Base-by-base conservation (phyloP, 345 rosid genomes). In the Pugionium cornutum region DNA sequence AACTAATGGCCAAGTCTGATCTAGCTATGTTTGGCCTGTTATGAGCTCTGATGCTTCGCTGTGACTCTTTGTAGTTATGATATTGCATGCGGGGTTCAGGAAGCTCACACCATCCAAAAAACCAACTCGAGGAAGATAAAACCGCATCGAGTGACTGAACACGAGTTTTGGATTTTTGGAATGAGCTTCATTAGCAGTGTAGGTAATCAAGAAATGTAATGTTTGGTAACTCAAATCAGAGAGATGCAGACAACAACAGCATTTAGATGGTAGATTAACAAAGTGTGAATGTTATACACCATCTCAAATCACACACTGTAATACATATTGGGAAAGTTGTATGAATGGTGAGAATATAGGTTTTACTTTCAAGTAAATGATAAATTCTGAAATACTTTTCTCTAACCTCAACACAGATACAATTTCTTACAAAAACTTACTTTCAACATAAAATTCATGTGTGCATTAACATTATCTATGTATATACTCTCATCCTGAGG, bases 61-160 rank as follows among this genome's bases (percentile, higher is more conserved):
- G 0, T 48, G 47, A 32, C 28, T 25, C 6, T 35, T 41, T 73
- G 70, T 70, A 94, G 96, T 80, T 43, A 80, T 83, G 86, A 66
- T 94, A 60, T 68, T 83, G 79, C 99, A 94, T 67, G 91, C 95
- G 26, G 83, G 92, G 30, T 84, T 85, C 52, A 83, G 95, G 62
- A 90, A 88, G 79, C 84, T 90, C 66, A 76, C 91, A 27, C 82
- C 86, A 4, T 52, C 73, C 33, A 83, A 78, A 81, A 89, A 80
- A 68, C 83, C 81, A 53, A 53, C 79, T 61, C 79, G 73, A 48
- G 62, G 76, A 26, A 77, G 80, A 67, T 74, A 52, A 51, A 53
- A 45, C 10, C 39, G 31, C 30, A 70, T 50, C 52, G 49, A 33
- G 1, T 6, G 28, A 42, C 11, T 4, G 0, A 36, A 44, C 35